Base-by-base conservation (phyloP, 2,329 filamentous ascomycete species). In the Malbranchea zuffiana region DNA sequence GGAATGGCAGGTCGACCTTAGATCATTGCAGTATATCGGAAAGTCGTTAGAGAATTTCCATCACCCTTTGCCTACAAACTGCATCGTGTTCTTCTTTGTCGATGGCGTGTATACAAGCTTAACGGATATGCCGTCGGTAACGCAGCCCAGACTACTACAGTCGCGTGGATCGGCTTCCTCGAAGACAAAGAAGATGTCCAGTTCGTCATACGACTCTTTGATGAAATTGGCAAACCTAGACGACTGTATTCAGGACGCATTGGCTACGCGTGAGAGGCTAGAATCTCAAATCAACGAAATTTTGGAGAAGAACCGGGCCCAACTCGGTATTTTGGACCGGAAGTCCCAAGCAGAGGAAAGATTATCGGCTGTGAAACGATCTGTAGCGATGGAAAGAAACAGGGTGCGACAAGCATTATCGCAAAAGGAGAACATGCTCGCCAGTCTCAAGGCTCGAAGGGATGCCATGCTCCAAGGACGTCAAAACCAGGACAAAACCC, bases 161-260 rank as follows among this genome's bases (percentile, higher is more conserved):
- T 11, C 38, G 12, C 17, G 3, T 10, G 21, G 16, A 10, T 20
- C 34, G 7, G 13, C 35, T 2, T 3, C 29, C 10, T 63, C 72
- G 16, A 67, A 69, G 4, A 58, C 68, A 1, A 48, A 65, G 2
- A 55, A 72, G 0, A 63, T 72, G n/a, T 53, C 72, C 0, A 86
- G 81, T 0, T 86, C 85, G 0, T 86, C 86, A 0, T 95, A 93
- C 56, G 86, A 85, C 51, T 76, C 82, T 2, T 67, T 96, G 13
- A 88, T 95, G 78, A 80, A 82, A 42, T 68, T 96, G 7, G 80
- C 83, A 4, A 94, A 87, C 40, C 69, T 96, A 11, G 85, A 94
- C 44, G 83, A 82, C 54, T 93, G 86, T 37, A 83, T 95, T 16
- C 85, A 92, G 54, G 88, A 96, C 57, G 86, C 86, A 1, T 63